Percentiles rank a stretch among this genome's conserved stretches.
Evolutionary conservation across 2,329 filamentous ascomycete genomes (phyloP).

Genomic region (Aaosphaeria arxii): DNA sequence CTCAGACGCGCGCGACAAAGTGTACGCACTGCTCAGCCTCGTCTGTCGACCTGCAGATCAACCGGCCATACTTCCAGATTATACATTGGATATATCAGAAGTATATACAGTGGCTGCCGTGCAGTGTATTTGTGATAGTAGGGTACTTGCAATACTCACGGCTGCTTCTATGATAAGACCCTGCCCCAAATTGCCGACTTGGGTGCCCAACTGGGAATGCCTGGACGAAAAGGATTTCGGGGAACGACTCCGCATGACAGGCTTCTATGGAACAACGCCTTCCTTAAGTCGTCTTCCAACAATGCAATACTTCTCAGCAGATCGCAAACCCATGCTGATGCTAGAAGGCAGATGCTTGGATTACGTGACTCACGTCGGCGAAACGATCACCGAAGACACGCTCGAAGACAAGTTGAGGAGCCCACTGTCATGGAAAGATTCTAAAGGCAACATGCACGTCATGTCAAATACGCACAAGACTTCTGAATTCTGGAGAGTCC

Average conservation of each 20-base stretch:
- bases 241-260: slow-evolving; percentile 1
- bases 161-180: slow-evolving; percentile 12
- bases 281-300: neutral
- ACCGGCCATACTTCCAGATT: slow-evolving; percentile 6
- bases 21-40: slow-evolving; percentile 12
- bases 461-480: slow-evolving; percentile 8
- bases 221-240: slow-evolving; percentile 5
- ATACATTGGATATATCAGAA: slow-evolving; percentile 5
- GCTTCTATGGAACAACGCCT: slow-evolving; percentile 1
- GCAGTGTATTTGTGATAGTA: slow-evolving; percentile 1
- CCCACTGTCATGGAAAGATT: neutral
- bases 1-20: slow-evolving; percentile 16
- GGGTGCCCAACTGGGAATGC: slow-evolving; percentile 18
- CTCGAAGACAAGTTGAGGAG: neutral
- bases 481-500: neutral
- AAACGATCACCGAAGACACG: neutral
- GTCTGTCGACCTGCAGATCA: neutral
- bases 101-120: slow-evolving; percentile 9
- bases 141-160: slow-evolving; percentile 7
- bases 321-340: neutral
- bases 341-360: neutral
- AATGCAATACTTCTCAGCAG: neutral
- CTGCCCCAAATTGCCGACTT: slow-evolving; percentile 14
- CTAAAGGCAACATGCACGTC: slow-evolving; percentile 8
- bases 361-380: neutral